These are phyloP conservation scores for Ensete ventricosum DNA, from an alignment of 176 grass and related monocot species.

Conservation along the genomic window DNA sequence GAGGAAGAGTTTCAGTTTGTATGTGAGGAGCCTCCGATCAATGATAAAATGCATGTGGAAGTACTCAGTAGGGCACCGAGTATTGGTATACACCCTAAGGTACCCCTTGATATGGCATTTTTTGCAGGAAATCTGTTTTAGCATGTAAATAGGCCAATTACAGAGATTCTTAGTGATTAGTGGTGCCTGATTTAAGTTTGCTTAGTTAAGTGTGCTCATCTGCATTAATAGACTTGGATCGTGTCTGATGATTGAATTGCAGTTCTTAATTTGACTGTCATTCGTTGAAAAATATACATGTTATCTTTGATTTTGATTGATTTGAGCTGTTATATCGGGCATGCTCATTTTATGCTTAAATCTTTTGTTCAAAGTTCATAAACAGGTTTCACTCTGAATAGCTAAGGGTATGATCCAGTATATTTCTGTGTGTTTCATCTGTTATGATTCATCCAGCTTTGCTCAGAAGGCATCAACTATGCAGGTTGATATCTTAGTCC, in stretches of 20 bases:
- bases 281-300: too few relatives aligned
- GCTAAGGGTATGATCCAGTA: too few relatives aligned
- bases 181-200: not conserved
- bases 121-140: not conserved
- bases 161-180: not conserved
- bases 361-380: too few relatives aligned
- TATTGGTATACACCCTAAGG: constrained; percentile 77
- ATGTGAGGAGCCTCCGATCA: constrained; percentile 51
- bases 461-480: too few relatives aligned
- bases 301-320: too few relatives aligned
- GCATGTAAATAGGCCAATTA: not conserved
- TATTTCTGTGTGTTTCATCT: too few relatives aligned
- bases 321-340: too few relatives aligned
- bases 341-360: too few relatives aligned
- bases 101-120: constrained; percentile 7
- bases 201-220: not conserved
- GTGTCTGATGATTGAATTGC: not conserved
- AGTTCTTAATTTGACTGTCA: not conserved
- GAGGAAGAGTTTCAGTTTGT: constrained; percentile 65
- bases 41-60: constrained; percentile 77
- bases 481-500: too few relatives aligned
- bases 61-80: constrained; percentile 68
- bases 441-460: too few relatives aligned
- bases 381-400: too few relatives aligned
- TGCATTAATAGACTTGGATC: too few relatives aligned